These are phyloP conservation scores for Bacterosira constricta DNA, from an alignment of 108 stramenopile species.

Conservation along the genomic window DNA sequence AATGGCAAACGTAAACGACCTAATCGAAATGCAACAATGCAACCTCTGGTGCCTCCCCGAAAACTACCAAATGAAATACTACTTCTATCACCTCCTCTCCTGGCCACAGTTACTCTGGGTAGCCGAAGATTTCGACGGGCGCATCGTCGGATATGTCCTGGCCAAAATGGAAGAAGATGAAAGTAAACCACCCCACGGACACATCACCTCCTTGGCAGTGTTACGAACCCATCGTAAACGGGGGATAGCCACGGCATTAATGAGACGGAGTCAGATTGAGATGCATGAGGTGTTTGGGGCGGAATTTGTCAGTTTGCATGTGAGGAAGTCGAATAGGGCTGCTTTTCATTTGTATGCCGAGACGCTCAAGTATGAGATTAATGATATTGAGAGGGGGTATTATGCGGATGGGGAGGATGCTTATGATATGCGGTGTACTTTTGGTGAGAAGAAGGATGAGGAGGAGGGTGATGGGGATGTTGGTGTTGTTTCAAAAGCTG, in stretches of 20 bases:
- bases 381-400: constrained; percentile 97
- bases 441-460: constrained; percentile 36
- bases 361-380: constrained; percentile 92
- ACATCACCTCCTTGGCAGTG: constrained; percentile 98
- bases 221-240: constrained; percentile 93
- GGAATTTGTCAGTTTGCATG: constrained; percentile 96
- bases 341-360: constrained; percentile 97
- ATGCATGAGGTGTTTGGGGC: constrained; percentile 95
- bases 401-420: constrained; percentile 99
- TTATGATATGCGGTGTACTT: constrained; percentile 94
- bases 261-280: constrained; percentile 85
- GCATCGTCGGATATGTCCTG: constrained; percentile 97
- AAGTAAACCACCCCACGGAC: constrained; percentile 70
- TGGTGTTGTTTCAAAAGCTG: background rate
- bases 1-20: constrained; percentile 89
- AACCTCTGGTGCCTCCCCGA: constrained; percentile 99
- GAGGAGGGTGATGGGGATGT: constrained; percentile 9
- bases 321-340: constrained; percentile 95
- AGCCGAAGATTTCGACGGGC: constrained; percentile 92
- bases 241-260: constrained; percentile 93
- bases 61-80: constrained; percentile 98
- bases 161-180: constrained; percentile 99
- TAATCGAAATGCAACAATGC: constrained; percentile 96
- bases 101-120: constrained; percentile 99
- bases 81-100: constrained; percentile 96